A percentile compares a stretch with the other conserved stretches of the same genome.
Evolutionary conservation across 495 filamentous ascomycete genomes (phyloP).

Genomic region (Opeltia flavorubescens): DNA sequence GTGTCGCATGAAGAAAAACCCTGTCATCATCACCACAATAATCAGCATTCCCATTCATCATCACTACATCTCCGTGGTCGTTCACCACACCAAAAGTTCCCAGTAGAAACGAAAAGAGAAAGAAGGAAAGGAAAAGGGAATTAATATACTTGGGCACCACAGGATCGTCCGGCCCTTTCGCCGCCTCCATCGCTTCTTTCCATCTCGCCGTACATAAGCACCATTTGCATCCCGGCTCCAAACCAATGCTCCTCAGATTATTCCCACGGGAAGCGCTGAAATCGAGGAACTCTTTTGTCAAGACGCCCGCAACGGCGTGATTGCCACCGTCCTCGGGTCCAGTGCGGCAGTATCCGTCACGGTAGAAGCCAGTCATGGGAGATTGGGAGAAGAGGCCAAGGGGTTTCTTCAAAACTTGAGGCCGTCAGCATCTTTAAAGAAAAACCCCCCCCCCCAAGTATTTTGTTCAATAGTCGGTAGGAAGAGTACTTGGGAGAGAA

Average conservation of each 20-base stretch:
- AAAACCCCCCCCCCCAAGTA: background rate
- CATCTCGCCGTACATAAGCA: constrained; percentile 38
- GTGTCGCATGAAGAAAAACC: constrained; percentile 18
- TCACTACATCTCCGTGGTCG: too few species aligned
- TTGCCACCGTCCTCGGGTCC: constrained; percentile 32
- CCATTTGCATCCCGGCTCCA: constrained; percentile 44
- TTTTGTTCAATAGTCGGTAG: background rate
- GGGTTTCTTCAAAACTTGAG: constrained; percentile 40
- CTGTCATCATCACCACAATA: constrained; percentile 1
- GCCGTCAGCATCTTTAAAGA: background rate
- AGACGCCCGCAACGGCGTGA: constrained; percentile 33
- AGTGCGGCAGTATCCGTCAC: constrained; percentile 45
- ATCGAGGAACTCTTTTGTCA: constrained; percentile 46
- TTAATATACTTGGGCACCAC: constrained; percentile 15
- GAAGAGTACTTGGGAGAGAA: background rate
- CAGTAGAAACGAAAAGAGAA: background rate
- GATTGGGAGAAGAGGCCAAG: constrained; percentile 39
- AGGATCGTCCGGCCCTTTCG: constrained; percentile 23
- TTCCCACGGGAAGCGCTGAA: constrained; percentile 43
- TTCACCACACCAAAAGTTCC: background rate
- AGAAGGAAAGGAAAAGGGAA: background rate
- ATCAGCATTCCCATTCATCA: too few species aligned
- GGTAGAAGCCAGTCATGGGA: constrained; percentile 45
- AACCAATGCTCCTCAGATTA: constrained; percentile 36
- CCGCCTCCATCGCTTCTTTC: constrained; percentile 21